Base-by-base conservation (phyloP, 768 basidiomycete genomes). In the Dentipellis sp. region DNA sequence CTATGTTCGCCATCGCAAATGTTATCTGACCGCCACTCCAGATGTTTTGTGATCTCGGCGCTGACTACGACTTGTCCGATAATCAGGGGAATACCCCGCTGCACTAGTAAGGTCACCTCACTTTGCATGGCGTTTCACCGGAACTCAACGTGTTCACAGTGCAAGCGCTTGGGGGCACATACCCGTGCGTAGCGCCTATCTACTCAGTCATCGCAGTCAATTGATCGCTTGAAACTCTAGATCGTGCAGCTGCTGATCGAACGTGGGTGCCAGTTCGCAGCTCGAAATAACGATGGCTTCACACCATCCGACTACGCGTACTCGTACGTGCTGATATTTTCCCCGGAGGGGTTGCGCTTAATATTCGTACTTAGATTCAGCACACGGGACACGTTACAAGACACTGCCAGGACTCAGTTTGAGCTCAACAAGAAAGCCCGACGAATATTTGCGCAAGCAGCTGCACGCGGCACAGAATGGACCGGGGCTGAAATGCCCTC, bases 251-350 rank as follows among this genome's bases (percentile, higher is more conserved):
- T 93, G 14, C 76, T 97, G 49, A 89, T 97, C 57, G 91, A 94
- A 67, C 78, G 89, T 58, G 93, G 94, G 0, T 94, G 91, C 64
- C 86, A 86, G 64, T 91, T 83, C 67, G 74, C 81, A 23, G 85
- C 84, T 19, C 81, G 86, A 60, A 97, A 97, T 67, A 92, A 93
- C 58, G 83, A 91, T 59, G 93, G 93, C 0, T 97, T 93, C 67
- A 91, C 89, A 10, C 86, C 94, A 10, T 84, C 86, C 0, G 94
- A 97, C 71, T 97, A 94, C 68, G 91, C 94, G 14, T 97, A 91
- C 68, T 90, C 88, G 81, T 89, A 66, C 58, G 86, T 77, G 47
- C 54, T 42, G 55, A 12, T 39, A 11, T 17, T 54, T 39, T 42
- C 19, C 35, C 16, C 55, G 16, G 12, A 53, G 55, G 17, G 52